Percentiles rank a stretch among this genome's conserved stretches.
Evolutionary conservation across 805 yeast species (phyloP).

Genomic region (Ogataea salicorniae): DNA sequence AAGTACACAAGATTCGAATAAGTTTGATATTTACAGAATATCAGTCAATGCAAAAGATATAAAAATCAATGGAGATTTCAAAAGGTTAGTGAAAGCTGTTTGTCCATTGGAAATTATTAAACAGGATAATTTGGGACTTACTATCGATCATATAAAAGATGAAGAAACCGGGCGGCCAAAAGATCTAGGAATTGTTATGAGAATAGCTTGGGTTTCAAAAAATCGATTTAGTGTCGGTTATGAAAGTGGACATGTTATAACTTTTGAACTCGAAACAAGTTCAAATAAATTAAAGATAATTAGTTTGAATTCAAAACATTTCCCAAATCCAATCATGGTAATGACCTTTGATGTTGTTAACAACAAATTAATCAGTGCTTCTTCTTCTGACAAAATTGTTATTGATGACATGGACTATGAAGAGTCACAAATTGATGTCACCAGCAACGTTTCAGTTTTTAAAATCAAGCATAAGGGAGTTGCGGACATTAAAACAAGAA

Average conservation of each 20-base stretch:
- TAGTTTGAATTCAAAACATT: conserved; percentile 30
- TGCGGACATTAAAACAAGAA: conserved; percentile 22
- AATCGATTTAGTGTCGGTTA: conserved; percentile 49
- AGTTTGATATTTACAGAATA: conserved; percentile 55
- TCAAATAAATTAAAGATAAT: conserved; percentile 16
- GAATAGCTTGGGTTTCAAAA: conserved; percentile 35
- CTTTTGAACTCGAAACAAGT: conserved; percentile 20
- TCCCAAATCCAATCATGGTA: conserved; percentile 53
- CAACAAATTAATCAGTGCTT: conserved; percentile 36
- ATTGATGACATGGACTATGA: conserved; percentile 19
- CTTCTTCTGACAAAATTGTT: conserved; percentile 40
- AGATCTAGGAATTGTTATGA: conserved; percentile 67
- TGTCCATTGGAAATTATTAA: conserved; percentile 25
- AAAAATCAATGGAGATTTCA: conserved; percentile 6
- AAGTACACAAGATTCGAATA: conserved; percentile 56
- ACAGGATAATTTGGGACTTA: conserved; percentile 21
- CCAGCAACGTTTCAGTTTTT: conserved; percentile 3
- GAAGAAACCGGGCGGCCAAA: conserved; percentile 11
- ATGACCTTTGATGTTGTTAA: conserved; percentile 28
- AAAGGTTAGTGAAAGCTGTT: conserved; percentile 32
- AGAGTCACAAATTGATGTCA: conserved; percentile 1
- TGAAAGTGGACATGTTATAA: conserved; percentile 63
- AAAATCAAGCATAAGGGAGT: conserved; percentile 36
- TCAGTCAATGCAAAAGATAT: background rate
- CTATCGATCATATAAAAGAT: conserved; percentile 11